phyloP scores from a whole-genome alignment of 2,329 filamentous ascomycete species.

The Fusarium clavum region DNA sequence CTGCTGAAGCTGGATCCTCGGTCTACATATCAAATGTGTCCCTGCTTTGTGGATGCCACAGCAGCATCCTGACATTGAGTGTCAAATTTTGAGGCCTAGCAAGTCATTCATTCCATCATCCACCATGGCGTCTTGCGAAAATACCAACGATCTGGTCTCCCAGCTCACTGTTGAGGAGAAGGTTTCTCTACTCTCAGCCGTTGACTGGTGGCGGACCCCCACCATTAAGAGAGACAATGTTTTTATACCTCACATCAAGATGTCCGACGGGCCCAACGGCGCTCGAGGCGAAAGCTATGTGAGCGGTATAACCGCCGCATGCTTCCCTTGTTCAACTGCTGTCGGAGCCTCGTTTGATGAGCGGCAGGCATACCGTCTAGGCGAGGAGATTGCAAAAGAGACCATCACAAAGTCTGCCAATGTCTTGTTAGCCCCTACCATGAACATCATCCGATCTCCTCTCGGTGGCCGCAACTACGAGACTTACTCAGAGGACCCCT shows the following conservation, averaged over 20 bases:
- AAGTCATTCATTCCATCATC: neutral
- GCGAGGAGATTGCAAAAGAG: constrained; percentile 6
- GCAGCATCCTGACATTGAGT: no score
- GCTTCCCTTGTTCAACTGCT: constrained; percentile 9
- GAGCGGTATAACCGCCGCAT: constrained; percentile 9
- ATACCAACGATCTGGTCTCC: neutral
- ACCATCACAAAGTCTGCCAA: constrained; percentile 9
- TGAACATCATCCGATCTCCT: constrained; percentile 15
- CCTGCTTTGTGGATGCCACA: rapidly evolving
- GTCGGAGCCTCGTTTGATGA: neutral
- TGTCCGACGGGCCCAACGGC: constrained; percentile 6
- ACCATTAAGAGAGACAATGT: constrained; percentile 1
- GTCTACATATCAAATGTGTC: neutral
- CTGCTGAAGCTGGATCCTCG: rapidly evolving
- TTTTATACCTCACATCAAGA: constrained; percentile 16
- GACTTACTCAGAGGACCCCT: constrained; percentile 16
- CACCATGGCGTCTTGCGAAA: neutral
- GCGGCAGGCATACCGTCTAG: neutral
- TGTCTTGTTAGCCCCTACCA: constrained; percentile 6
- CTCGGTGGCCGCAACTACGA: constrained; percentile 14
- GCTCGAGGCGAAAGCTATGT: constrained; percentile 11
- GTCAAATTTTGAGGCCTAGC: neutral
- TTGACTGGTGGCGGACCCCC: constrained; percentile 17
- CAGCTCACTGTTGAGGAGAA: neutral
- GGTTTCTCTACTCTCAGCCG: neutral